Evolutionary conservation across 768 basidiomycete species (phyloP).

Genomic region (Tylopilus plumbeoviolaceoides): DNA sequence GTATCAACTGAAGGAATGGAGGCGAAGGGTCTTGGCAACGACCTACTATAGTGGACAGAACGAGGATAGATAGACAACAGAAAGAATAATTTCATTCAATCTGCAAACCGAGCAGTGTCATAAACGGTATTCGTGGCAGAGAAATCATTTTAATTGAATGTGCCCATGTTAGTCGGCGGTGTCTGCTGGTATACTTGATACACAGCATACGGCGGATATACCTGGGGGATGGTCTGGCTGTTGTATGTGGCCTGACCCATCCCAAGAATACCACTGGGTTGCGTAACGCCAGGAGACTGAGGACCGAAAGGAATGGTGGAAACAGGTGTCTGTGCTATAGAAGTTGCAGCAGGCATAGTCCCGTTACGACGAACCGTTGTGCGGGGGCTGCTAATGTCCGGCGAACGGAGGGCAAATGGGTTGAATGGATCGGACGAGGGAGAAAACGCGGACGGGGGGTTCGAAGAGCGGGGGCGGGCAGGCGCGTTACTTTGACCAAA

Average conservation of each 20-base stretch:
- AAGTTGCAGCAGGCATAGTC: slow-evolving; percentile 27
- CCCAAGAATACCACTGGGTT: slow-evolving; percentile 52
- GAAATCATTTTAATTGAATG: slow-evolving; percentile 54
- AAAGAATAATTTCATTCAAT: slow-evolving; percentile 31
- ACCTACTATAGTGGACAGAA: slow-evolving; percentile 21
- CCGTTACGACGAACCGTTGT: slow-evolving; percentile 45
- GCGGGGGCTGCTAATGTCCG: slow-evolving; percentile 50
- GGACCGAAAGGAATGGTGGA: slow-evolving; percentile 47
- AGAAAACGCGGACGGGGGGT: slow-evolving; percentile 45
- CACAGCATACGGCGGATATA: slow-evolving; percentile 75
- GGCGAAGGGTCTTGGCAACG: slow-evolving; percentile 21
- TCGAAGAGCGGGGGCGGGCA: slow-evolving; percentile 44
- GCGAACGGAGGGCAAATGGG: slow-evolving; percentile 49
- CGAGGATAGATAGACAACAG: slow-evolving; percentile 32
- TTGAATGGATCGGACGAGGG: slow-evolving; percentile 55
- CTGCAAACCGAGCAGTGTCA: slow-evolving; percentile 37
- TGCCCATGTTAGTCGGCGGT: slow-evolving; percentile 67
- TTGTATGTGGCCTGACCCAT: slow-evolving; percentile 67
- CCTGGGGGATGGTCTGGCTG: slow-evolving; percentile 55
- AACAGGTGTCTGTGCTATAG: slow-evolving; percentile 26
- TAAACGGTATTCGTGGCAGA: slow-evolving; percentile 34
- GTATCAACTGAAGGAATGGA: slow-evolving; percentile 30
- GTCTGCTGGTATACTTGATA: slow-evolving; percentile 80
- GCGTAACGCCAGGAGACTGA: slow-evolving; percentile 59
- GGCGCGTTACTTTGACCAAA: slow-evolving; percentile 45